Evolutionary conservation across 2,329 filamentous ascomycete genomes (phyloP).

Genomic region (Aspergillus quadrilineatus): DNA sequence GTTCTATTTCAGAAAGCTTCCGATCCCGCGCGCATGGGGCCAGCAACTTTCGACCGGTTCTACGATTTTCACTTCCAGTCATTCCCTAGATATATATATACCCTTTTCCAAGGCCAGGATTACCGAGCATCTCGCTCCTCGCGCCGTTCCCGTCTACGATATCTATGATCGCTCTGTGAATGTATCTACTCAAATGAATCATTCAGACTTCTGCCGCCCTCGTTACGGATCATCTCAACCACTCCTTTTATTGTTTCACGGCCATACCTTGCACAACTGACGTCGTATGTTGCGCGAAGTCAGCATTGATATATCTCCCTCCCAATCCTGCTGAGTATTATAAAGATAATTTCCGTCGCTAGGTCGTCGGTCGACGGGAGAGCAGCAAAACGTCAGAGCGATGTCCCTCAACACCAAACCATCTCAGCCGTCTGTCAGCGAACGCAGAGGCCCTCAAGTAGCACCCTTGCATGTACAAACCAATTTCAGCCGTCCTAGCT

Average conservation of each 20-base stretch:
- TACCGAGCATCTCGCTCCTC: background rate
- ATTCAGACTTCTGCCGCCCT: background rate
- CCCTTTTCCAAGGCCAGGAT: background rate
- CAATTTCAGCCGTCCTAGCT: constrained; percentile 34
- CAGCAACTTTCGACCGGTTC: background rate
- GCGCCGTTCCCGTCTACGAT: background rate
- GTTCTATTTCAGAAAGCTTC: constrained; percentile 5
- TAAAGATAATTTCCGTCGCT: constrained; percentile 1
- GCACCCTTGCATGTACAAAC: constrained; percentile 41
- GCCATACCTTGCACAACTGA: constrained; percentile 6
- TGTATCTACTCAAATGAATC: constrained; percentile 6
- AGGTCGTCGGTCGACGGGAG: background rate
- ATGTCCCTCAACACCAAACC: constrained; percentile 21
- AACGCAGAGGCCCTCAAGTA: constrained; percentile 39
- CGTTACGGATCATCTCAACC: constrained; percentile 4
- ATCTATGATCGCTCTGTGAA: constrained; percentile 1
- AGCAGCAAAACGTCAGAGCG: constrained; percentile 6
- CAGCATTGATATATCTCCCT: background rate
- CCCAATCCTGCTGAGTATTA: background rate
- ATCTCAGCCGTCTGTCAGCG: constrained; percentile 31
- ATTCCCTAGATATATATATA: background rate
- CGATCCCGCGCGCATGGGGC: background rate
- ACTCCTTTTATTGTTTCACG: constrained; percentile 9
- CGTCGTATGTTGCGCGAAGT: background rate
- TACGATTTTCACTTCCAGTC: background rate